Conservation (phyloP, 139 green algal genomes). For the Dunaliella primolecta region DNA sequence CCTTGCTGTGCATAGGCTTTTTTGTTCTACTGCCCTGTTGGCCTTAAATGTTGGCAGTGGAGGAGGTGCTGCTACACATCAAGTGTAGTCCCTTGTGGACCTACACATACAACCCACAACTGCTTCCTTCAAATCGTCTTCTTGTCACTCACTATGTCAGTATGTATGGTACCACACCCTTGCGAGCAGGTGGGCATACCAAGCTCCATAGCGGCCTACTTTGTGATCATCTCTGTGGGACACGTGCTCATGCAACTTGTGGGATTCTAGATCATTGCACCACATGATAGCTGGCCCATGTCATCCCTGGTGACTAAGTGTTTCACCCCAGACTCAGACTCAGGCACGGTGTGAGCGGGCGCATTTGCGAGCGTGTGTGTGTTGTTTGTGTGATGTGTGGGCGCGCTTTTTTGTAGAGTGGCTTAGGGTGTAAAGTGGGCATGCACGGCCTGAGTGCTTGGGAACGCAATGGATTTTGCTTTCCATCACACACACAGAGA, state of each 20-base stretch:
- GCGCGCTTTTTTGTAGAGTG: no score
- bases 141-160: background rate
- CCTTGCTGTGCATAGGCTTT: background rate
- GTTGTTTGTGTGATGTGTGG: background rate
- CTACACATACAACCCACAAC: background rate
- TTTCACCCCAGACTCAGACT: no score
- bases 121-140: background rate
- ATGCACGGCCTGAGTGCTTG: no score
- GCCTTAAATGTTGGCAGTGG: background rate
- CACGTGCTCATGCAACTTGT: slow-evolving; percentile 56
- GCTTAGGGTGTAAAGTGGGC: no score
- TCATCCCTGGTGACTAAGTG: no score
- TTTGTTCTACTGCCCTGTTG: background rate
- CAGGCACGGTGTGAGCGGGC: no score
- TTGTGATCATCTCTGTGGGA: slow-evolving; percentile 57
- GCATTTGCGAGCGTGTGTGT: background rate
- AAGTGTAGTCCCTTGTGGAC: background rate
- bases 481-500: no score
- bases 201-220: slow-evolving; percentile 48
- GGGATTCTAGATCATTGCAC: slow-evolving; percentile 43
- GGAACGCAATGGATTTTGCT: no score
- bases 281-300: no score
- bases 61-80: background rate
- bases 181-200: slow-evolving; percentile 46
- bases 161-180: background rate